Evolutionary conservation across 441 rosid genomes (phyloP), one percentile per base, ranked within the genome.

Genomic region (Rhodomyrtus psidioides): DNA sequence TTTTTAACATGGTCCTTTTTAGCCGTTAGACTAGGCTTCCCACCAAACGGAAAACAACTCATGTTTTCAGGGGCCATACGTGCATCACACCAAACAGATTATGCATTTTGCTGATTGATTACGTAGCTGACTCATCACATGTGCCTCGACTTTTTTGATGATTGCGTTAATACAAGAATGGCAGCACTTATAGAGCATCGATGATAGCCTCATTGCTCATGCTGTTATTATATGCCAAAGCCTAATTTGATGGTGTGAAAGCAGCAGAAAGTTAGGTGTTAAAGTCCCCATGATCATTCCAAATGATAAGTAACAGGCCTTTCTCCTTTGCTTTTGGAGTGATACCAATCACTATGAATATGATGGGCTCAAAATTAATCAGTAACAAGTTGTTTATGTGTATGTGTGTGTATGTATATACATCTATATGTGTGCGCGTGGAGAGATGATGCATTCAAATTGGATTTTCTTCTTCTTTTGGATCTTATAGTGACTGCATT

Each of bases 241-340:
- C 95, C 94, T 89, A 88, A 85, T 87, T 86, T 91, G 86, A 51
- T 86, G 93, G 90, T 53, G 85, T 82, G 88, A 84, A 86, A 79
- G 56, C 60, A 83, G 54, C 55, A 21, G 65, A 79, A 88, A 85
- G 85, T 49, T 81, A 30, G 60, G 84, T 82, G 86, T 58, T 49
- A 58, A 83, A 55, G 85, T 79, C 88, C 84, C 82, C 84, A 83
- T 70, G 79, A 21, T 70, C 49, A 70, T 70, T 70, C 49, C 49
- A 70, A 70, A 70, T 70, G 76, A 44, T 65, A 39, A 34, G 79
- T 39, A 70, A 39, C n/a, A 6, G 79, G n/a, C 15, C 7, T 34
- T 21, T 70, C 42, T 44, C 15, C 49, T 70, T 39, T 70, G 49
- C 7, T 39, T 70, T 21, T 39, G n/a, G 21, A 49, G 79, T 39